Evolutionary conservation across 208 protist genomes (phyloP), one percentile per base, ranked within the genome.

Genomic region (Leishmania martiniquensis): DNA sequence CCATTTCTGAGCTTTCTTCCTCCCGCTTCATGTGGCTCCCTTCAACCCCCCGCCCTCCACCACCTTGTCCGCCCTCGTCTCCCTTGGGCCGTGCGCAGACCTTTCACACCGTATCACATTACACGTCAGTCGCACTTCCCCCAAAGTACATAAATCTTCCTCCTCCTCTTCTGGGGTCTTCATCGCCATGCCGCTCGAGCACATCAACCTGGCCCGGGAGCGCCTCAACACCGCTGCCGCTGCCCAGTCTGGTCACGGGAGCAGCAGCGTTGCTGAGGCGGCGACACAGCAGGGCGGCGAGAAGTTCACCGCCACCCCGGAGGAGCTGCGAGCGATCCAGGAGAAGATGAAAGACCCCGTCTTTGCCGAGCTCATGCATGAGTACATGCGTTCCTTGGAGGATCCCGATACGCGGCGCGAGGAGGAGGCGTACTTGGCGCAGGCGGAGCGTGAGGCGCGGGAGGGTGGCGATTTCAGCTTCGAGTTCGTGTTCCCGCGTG

Each of bases 271-370:
- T 9, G 39, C 51, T 20, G 55, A 62, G n/a, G 65, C 71, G 55
- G 51, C 49, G 25, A 39, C 62, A 51, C 34, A 42, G 51, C 29
- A 60, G 39, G 52, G 37, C 15, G 20, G 55, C 7, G 76, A 81
- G 7, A 80, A 77, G 32, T 97, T 97, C 68, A 72, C 84, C 49
- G 85, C 94, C 29, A 96, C 94, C 0, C 82, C 85, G 1, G 91
- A 97, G 75, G 92, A 97, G 82, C 70, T 97, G 34, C 83, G 76
- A 12, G 84, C 81, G 2, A 96, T 98, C 69, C 57, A 91, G 65
- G 90, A 95, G 37, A 93, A 91, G 59, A 96, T 98, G 93, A 91
- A 96, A 80, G 93, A 98, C 72, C 95, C 95, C n/a, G 86, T 89
- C 47, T 98, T 98, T 74, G 79, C 93, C 34, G 80, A 96, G 76